Conservation (phyloP, 306 rosid genomes). For the Pueraria montana region DNA sequence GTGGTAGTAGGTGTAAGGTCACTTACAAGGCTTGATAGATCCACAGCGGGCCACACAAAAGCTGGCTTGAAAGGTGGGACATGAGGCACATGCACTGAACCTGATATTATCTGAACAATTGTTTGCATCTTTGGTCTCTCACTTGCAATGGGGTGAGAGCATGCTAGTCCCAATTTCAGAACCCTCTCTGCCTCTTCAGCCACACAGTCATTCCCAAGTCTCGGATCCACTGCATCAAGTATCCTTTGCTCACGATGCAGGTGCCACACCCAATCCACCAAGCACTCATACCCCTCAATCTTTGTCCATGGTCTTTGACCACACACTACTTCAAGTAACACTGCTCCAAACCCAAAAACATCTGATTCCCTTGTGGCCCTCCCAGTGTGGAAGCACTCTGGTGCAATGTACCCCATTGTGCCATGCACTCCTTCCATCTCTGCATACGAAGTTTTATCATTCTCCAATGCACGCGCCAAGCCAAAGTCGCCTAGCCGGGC, state of each 20-base stretch:
- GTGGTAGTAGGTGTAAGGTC: slow-evolving; percentile 36
- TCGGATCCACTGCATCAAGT: slow-evolving; percentile 63
- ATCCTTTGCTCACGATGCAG: slow-evolving; percentile 65
- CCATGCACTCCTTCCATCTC: slow-evolving; percentile 77
- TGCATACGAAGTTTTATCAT: slow-evolving; percentile 72
- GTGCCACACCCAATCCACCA: slow-evolving; percentile 88
- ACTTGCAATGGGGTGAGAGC: slow-evolving; percentile 72
- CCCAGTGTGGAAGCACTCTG: slow-evolving; percentile 86
- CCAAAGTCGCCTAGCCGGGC: slow-evolving; percentile 80
- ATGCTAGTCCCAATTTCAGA: slow-evolving; percentile 69
- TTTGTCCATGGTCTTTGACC: slow-evolving; percentile 79
- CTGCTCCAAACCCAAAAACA: slow-evolving; percentile 74
- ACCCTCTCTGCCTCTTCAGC: slow-evolving; percentile 71
- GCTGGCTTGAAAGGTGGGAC: slow-evolving; percentile 76
- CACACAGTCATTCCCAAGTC: slow-evolving; percentile 59
- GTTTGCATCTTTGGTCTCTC: slow-evolving; percentile 75
- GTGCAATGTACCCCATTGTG: slow-evolving; percentile 84
- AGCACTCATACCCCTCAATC: slow-evolving; percentile 54
- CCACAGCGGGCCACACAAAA: slow-evolving; percentile 78
- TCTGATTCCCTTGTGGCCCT: slow-evolving; percentile 77
- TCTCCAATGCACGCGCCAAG: slow-evolving; percentile 77
- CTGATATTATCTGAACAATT: slow-evolving; percentile 71
- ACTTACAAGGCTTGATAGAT: slow-evolving; percentile 45
- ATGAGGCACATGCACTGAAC: slow-evolving; percentile 63
- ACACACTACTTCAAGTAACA: slow-evolving; percentile 72